Percentiles rank a stretch among this genome's conserved stretches.
phyloP scores from a whole-genome alignment of 148 eudicot genomes.

The Camellia lanceoleosa region DNA sequence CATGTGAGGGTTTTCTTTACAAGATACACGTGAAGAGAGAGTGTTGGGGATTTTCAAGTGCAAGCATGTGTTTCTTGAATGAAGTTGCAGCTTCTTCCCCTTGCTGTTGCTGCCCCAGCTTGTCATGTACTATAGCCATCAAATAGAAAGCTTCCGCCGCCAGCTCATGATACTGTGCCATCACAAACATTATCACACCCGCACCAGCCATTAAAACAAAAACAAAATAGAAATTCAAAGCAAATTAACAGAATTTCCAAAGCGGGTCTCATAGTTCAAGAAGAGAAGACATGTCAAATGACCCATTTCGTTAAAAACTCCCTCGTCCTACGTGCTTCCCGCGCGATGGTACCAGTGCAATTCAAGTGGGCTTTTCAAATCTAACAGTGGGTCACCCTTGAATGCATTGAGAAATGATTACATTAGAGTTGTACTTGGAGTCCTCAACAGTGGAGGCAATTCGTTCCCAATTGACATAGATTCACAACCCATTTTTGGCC shows the following conservation, averaged over 20 bases:
- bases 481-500: background rate
- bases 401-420: background rate
- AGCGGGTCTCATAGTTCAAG: background rate
- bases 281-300: background rate
- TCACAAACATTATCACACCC: slow-evolving; percentile 7
- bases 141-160: slow-evolving; percentile 87
- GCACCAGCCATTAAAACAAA: background rate
- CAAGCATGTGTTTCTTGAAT: slow-evolving; percentile 57
- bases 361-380: too few relatives aligned
- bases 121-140: slow-evolving; percentile 70
- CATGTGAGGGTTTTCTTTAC: slow-evolving; percentile 13
- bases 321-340: background rate
- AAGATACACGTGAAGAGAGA: slow-evolving; percentile 21
- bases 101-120: slow-evolving; percentile 52
- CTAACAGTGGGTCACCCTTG: too few relatives aligned
- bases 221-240: background rate
- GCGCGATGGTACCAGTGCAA: too few relatives aligned
- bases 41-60: slow-evolving; percentile 54
- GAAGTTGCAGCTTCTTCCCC: slow-evolving; percentile 76
- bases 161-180: slow-evolving; percentile 79
- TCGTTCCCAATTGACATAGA: background rate
- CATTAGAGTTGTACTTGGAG: background rate
- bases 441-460: background rate
- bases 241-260: background rate
- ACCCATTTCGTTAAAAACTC: background rate